These are phyloP conservation scores for Suaeda aralocaspica DNA, from an alignment of 148 eudicot genomes.

Conservation along the genomic window DNA sequence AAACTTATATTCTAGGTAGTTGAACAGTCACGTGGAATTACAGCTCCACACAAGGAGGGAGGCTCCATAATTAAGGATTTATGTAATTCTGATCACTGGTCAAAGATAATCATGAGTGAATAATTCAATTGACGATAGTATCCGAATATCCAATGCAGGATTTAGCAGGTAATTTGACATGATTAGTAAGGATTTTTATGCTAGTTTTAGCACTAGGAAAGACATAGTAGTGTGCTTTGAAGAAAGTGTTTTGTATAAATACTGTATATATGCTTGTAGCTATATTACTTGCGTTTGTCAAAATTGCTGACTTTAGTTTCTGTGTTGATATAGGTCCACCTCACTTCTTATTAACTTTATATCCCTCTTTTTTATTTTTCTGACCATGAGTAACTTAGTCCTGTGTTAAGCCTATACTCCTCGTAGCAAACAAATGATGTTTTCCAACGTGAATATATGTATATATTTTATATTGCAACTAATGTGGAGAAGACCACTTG, in stretches of 20 bases:
- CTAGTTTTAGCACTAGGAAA: background rate
- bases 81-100: background rate
- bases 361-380: too few relatives aligned
- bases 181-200: background rate
- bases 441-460: too few relatives aligned
- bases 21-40: background rate
- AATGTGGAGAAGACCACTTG: background rate
- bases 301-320: background rate
- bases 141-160: conserved; percentile 17
- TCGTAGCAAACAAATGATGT: too few relatives aligned
- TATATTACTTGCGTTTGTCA: background rate
- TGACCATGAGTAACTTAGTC: background rate
- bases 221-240: background rate
- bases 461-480: too few relatives aligned
- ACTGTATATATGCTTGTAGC: background rate
- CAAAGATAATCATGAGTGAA: conserved; percentile 17
- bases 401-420: background rate
- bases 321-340: background rate
- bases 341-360: too few relatives aligned
- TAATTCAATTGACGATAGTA: conserved; percentile 6
- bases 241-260: background rate
- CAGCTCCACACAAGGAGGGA: background rate
- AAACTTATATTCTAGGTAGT: background rate
- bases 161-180: conserved; percentile 19
- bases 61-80: background rate